Evolutionary conservation across 495 filamentous ascomycete species (phyloP), one percentile per base, ranked within the genome.

Genomic region (Aspergillus asperescens): DNA sequence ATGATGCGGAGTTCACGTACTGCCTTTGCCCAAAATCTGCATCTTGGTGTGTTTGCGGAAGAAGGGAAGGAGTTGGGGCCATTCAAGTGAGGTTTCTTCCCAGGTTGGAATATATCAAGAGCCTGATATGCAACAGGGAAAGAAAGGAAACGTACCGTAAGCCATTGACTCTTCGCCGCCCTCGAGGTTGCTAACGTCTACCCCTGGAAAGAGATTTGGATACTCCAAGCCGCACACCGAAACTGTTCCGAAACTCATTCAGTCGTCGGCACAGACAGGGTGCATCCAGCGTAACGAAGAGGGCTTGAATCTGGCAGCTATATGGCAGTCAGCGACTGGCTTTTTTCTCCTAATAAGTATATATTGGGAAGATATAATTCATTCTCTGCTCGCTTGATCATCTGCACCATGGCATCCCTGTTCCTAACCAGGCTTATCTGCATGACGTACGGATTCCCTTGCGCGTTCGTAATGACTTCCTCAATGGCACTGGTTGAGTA

Each of bases 341-440:
- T 7, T 3, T 37, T 25, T 20, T 12, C 29, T 12, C 16, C 5
- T 16, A 10, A 35, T 35, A 32, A 10, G 3, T 7, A 2, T 13
- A 10, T 15, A n/a, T n/a, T n/a, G n/a, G n/a, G n/a, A n/a, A n/a
- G n/a, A n/a, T 7, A 16, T 15, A 15, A 37, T 61, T 22, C 50
- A 55, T 69, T 78, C 66, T 96, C 90, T 45, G 92, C 93, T 59
- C 95, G 85, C 63, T 90, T 65, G 12, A 97, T 79, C 62, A 96
- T 89, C 51, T 82, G 79, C 68, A 89, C 75, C 23, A 91, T 96
- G 59, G 96, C 84, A 19, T 77, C 78, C 22, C 91, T 82, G 74
- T 98, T 85, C 67, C 89, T 87, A 75, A 96, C 87, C 48, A 96
- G 89, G 73, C 95, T 96, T n/a, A 96, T 81, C 69, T 98, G 93